Base-by-base conservation (phyloP, 257 asterid species). In the Lycium barbarum region DNA sequence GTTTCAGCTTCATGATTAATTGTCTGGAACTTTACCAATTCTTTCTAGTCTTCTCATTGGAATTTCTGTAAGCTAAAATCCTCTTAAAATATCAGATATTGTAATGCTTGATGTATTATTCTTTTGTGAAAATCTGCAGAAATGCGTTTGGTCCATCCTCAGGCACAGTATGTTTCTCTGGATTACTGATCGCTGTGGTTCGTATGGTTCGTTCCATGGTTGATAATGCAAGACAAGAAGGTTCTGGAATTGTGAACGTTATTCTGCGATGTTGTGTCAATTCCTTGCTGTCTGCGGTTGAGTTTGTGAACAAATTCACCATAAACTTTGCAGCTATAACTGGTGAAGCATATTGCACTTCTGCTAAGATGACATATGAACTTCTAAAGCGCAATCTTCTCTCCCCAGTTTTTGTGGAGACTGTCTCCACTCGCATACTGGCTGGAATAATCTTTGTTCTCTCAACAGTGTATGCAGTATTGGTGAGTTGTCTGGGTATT, bases 371-470 rank as follows among this genome's bases (percentile, higher is more conserved):
- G 98, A 94, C 97, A 11, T 97, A 93, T 40, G 98, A 97, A 87
- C 98, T 97, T 80, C 93, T 97, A 81, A 95, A 91, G 86, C 97
- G 98, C 67, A 97, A 97, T 91, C 99, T 97, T 87, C 92, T 97
- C 79, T 97, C 99, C 18, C 84, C 98, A 2, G 96, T 96, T 55
- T 86, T 94, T 36, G 99, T 97, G 85, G 99, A 97, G 93, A 94
- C 93, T 20, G 97, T 97, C 80, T 97, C 99, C 82, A 91, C 98
- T 83, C 94, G 99, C 26, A 85, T 97, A 79, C 87, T 97, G 71
- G 90, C 92, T n/a, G 98, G 98, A 84, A 95, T 97, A 38, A 73
- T 91, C 78, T 92, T 97, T 4, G 98, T 97, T 74, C 89, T 94
- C 57, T 95, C 99, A 26, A 92, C 98, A 84, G 73, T 95, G 57